Conservation (phyloP, 441 rosid species). For the Breynia disticha region DNA sequence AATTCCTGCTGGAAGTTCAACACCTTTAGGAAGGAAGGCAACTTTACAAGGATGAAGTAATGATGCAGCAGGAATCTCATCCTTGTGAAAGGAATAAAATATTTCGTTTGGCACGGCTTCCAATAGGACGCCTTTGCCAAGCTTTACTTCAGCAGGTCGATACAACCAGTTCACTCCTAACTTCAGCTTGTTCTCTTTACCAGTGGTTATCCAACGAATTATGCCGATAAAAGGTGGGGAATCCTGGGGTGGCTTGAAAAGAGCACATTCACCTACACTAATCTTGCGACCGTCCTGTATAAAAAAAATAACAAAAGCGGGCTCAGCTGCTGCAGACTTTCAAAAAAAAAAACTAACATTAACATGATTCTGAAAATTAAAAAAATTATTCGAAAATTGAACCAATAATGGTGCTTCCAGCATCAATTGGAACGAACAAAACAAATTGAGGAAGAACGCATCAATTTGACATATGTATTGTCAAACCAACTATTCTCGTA, state of each 20-base stretch:
- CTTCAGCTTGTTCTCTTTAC: slow-evolving; percentile 42
- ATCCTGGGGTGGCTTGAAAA: slow-evolving; percentile 69
- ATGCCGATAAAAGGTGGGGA: slow-evolving; percentile 80
- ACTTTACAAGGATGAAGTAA: slow-evolving; percentile 90
- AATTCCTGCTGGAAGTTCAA: slow-evolving; percentile 68
- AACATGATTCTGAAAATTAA: not conserved
- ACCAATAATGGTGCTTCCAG: no score
- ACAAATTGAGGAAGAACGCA: no score
- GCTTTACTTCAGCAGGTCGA: slow-evolving; percentile 72
- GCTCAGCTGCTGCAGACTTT: not conserved
- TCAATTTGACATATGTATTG: no score
- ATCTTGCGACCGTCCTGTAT: slow-evolving; percentile 78
- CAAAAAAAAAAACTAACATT: not conserved
- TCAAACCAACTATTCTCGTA: no score
- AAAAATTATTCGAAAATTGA: no score
- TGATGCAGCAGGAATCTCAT: slow-evolving; percentile 76
- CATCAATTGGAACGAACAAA: no score
- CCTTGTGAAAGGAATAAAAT: slow-evolving; percentile 91
- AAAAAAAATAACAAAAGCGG: not conserved
- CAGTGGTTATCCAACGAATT: slow-evolving; percentile 43
- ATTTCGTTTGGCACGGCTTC: slow-evolving; percentile 91
- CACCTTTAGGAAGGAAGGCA: slow-evolving; percentile 70
- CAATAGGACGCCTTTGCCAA: slow-evolving; percentile 75
- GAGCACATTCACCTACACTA: slow-evolving; percentile 86
- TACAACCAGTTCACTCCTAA: slow-evolving; percentile 82